Conservation (phyloP, 179 eudicot genomes). For the Corrigiola litoralis region DNA sequence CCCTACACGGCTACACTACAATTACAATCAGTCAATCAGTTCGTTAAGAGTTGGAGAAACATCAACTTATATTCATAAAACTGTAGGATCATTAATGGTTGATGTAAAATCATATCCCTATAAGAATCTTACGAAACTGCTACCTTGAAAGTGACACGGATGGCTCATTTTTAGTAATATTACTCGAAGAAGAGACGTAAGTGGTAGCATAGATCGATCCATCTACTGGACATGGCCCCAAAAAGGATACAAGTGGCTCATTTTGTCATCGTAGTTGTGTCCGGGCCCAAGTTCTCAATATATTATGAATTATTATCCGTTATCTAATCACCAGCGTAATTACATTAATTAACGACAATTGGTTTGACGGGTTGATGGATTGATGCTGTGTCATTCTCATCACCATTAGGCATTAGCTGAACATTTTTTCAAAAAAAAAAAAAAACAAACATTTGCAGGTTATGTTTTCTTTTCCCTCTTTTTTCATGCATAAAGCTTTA, state of each 20-base stretch:
- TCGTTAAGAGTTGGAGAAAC: neutral
- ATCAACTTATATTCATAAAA: neutral
- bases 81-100: no score
- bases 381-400: conserved; percentile 1
- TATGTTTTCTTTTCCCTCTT: no score
- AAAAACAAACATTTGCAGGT: no score
- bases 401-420: no score
- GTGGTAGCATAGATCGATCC: no score
- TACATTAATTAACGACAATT: neutral
- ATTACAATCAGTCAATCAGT: neutral
- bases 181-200: neutral
- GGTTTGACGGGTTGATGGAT: neutral
- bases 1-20: no score
- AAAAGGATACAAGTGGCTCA: neutral
- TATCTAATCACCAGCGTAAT: neutral
- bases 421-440: no score
- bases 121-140: no score
- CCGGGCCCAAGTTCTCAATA: neutral
- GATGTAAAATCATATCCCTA: no score
- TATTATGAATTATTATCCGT: neutral
- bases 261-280: neutral
- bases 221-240: neutral
- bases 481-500: no score
- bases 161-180: no score
- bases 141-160: neutral